A percentile compares a stretch with the other conserved stretches of the same genome.
Evolutionary conservation across 768 basidiomycete species (phyloP).

Genomic region (Suillus discolor): DNA sequence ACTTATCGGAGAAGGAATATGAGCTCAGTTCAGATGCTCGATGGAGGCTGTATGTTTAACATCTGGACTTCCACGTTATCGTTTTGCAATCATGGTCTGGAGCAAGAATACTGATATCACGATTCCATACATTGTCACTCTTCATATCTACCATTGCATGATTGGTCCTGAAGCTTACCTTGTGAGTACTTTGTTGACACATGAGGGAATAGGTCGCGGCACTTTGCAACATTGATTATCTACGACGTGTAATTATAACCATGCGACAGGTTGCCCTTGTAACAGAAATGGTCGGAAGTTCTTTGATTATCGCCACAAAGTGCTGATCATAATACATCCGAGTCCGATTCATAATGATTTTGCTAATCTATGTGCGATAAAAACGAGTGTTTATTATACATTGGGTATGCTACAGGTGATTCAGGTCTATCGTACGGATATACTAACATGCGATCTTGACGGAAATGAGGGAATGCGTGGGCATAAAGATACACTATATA

Average conservation of each 20-base stretch:
- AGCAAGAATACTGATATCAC: not conserved
- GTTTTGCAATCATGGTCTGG: not conserved
- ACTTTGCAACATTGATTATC: not conserved
- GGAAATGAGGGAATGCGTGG: slow-evolving; percentile 1
- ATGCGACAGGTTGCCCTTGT: not conserved
- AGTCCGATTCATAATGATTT: not conserved
- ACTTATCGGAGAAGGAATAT: slow-evolving; percentile 56
- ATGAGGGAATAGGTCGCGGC: not conserved
- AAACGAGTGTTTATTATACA: not conserved
- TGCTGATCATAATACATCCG: not conserved
- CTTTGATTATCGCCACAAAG: not conserved
- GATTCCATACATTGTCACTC: not conserved
- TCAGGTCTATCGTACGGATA: not conserved
- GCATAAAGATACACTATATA: not conserved
- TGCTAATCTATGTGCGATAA: not conserved
- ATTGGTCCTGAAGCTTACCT: not conserved
- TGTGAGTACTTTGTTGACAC: not conserved
- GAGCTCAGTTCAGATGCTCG: slow-evolving; percentile 11
- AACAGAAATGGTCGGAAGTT: not conserved
- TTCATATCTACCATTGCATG: not conserved
- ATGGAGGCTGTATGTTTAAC: not conserved
- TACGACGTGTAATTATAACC: not conserved
- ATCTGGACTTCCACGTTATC: not conserved
- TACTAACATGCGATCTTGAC: not conserved
- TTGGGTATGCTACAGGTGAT: not conserved